These are phyloP conservation scores for Neurospora tetraspora DNA, from an alignment of 495 filamentous ascomycete species.

Conservation along the genomic window DNA sequence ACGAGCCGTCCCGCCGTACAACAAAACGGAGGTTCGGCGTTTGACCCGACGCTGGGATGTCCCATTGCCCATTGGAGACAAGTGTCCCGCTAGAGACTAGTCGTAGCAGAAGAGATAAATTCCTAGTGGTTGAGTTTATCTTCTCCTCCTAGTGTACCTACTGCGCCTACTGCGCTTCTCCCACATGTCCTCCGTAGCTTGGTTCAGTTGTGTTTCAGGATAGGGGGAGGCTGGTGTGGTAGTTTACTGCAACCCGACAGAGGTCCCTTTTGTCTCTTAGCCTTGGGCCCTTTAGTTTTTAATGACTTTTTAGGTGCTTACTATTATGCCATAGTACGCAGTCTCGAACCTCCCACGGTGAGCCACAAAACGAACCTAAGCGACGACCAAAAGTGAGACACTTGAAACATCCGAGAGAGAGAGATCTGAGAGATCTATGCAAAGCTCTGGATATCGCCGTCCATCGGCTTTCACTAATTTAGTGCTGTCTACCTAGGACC, in stretches of 20 bases:
- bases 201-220: not conserved
- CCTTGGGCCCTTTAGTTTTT: not conserved
- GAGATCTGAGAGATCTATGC: not conserved
- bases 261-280: not conserved
- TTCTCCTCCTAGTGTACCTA: not conserved
- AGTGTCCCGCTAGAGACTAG: not conserved
- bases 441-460: not conserved
- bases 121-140: not conserved
- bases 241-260: not conserved
- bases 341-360: not conserved
- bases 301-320: not conserved
- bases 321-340: not conserved
- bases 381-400: not conserved
- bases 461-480: not conserved
- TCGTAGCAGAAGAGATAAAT: not conserved
- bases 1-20: not conserved
- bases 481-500: not conserved
- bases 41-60: not conserved
- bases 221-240: not conserved
- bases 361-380: not conserved
- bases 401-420: not conserved
- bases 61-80: not conserved
- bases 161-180: not conserved
- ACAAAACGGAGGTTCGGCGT: not conserved
- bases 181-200: not conserved